A percentile compares a stretch with the other conserved stretches of the same genome.
Evolutionary conservation across 2,329 filamentous ascomycete genomes (phyloP).

Genomic region (Moelleriella libera): DNA sequence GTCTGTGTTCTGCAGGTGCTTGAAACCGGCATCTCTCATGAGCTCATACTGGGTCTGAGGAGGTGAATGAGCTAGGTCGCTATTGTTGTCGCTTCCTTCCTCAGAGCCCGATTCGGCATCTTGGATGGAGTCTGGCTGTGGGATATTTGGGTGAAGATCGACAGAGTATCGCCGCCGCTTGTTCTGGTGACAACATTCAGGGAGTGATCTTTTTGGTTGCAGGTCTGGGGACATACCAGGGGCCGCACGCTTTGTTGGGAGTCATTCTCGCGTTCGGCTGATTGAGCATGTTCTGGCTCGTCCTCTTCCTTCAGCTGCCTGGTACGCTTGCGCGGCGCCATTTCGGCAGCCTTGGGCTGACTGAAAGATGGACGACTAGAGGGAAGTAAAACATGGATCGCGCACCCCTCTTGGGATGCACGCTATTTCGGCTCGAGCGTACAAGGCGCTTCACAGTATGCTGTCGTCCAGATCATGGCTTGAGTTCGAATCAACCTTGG

Average conservation of each 20-base stretch:
- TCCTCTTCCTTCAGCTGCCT: constrained; percentile 13
- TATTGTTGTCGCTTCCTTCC: background rate
- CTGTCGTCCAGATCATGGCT: too few species aligned
- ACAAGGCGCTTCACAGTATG: too few species aligned
- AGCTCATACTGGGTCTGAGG: constrained; percentile 47
- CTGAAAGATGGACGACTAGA: too few species aligned
- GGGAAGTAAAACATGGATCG: too few species aligned
- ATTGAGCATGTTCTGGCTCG: background rate
- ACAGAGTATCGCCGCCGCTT: constrained; percentile 4
- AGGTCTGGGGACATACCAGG: background rate
- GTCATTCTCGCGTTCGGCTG: background rate
- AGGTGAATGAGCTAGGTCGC: constrained; percentile 11
- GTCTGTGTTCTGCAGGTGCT: constrained; percentile 40
- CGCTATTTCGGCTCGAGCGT: too few species aligned
- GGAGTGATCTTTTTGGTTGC: background rate
- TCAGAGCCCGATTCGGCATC: constrained; percentile 2
- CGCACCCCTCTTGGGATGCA: too few species aligned
- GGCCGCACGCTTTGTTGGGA: background rate
- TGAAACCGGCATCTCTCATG: constrained; percentile 44
- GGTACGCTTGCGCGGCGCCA: constrained; percentile 27
- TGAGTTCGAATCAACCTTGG: too few species aligned
- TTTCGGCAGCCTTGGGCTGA: constrained; percentile 2
- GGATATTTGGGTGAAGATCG: background rate
- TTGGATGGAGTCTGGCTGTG: background rate
- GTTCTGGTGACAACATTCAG: constrained; percentile 9